phyloP scores from a whole-genome alignment of 768 basidiomycete genomes.

The Infundibulicybe gibba region DNA sequence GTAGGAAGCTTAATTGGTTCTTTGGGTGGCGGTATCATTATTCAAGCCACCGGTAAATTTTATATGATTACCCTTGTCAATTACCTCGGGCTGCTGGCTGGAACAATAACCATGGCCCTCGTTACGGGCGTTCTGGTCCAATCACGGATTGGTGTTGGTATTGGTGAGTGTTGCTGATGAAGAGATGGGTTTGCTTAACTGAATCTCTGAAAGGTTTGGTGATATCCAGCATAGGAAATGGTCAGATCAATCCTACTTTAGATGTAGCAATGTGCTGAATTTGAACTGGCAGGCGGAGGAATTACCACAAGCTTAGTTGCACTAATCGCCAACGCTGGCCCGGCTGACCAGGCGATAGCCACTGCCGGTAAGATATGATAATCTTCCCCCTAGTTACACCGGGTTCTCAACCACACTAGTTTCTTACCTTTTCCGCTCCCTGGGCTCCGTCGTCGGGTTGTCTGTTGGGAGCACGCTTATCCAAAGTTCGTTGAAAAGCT shows the following conservation, averaged over 20 bases:
- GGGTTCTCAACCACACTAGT: conserved; percentile 25
- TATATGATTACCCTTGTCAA: conserved; percentile 44
- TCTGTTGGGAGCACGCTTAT: conserved; percentile 56
- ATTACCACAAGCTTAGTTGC: conserved; percentile 57
- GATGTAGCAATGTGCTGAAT: not conserved
- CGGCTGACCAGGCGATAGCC: conserved; percentile 59
- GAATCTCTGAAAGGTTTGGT: conserved; percentile 23
- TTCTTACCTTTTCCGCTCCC: conserved; percentile 63
- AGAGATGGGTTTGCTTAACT: not conserved
- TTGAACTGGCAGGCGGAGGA: conserved; percentile 38
- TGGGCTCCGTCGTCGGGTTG: conserved; percentile 55
- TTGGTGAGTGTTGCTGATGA: conserved; percentile 29
- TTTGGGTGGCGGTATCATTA: conserved; percentile 46
- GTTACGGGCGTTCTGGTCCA: conserved; percentile 34
- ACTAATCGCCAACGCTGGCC: conserved; percentile 60
- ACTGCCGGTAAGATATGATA: conserved; percentile 44
- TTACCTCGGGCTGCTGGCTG: conserved; percentile 34
- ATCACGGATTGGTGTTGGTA: conserved; percentile 32
- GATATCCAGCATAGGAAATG: conserved; percentile 34
- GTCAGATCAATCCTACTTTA: conserved; percentile 15
- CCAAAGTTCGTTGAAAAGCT: conserved; percentile 43
- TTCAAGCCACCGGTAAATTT: conserved; percentile 57
- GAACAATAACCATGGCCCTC: conserved; percentile 31
- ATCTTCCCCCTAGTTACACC: not conserved
- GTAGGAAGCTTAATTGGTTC: conserved; percentile 44